Base-by-base conservation (phyloP, 2,329 filamentous ascomycete species). In the Nigrospora sphaerica region DNA sequence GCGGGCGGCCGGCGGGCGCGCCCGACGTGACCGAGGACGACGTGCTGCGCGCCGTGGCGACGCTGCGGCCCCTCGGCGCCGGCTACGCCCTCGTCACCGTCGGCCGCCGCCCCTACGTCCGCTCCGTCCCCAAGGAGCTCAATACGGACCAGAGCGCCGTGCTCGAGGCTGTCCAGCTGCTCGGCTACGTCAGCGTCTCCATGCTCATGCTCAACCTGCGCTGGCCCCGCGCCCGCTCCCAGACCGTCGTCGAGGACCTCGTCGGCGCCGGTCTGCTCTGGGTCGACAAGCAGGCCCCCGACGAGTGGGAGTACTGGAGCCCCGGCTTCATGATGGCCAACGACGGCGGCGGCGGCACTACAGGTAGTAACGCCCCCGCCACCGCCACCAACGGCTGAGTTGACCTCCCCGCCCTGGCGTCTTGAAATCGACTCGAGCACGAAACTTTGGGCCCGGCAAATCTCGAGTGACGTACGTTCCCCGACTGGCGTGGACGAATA, bases 251-350 rank as follows among this genome's bases (percentile, higher is more conserved):
- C 44, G 89, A 96, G 51, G 93, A 98, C 65, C 70, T 98, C 32
- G 75, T 97, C 44, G 83, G 85, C 0, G 89, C 95, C 58, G 89
- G 90, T 44, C 80, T 98, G 72, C 80, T 98, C 13, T 98, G 93
- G 93, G 82, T 97, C 6, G 93, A 98, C 66, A 81, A 80, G 54
- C 90, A 96, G 68, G 83, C 70, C 11, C 23, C 23, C 23, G 75
- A 79, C 10, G 92, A 97, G 69, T 90, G 84, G 65, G 91, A 97
- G 66, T 98, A 96, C 59, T 98, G 93, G 93, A 88, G 82, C 49
- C 88, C 88, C 1, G 82, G 84, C 0, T 88, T 86, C 50, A 50
- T 63, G 49, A 49, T 59, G 47, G 57, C 57, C 39, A 52, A 48
- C 10, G 54, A 55, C 57, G 47, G 51, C 19, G 48, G 40, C 45